These are phyloP conservation scores for Antitrichia curtipendula DNA, from an alignment of 225 moss, liverwort and hornwort genomes.

Conservation along the genomic window DNA sequence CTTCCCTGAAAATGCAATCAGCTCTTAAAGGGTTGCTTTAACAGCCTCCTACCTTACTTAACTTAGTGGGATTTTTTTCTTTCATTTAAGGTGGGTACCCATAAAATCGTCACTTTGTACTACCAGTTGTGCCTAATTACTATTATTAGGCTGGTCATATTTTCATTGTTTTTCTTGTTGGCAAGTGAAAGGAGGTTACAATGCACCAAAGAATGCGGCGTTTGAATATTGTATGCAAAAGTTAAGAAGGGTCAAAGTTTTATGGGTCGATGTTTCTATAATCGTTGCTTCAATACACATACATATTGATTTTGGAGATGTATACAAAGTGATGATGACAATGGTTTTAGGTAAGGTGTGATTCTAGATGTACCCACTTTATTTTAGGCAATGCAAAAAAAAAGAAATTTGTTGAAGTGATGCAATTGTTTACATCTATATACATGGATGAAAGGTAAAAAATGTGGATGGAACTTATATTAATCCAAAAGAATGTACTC, in stretches of 20 bases:
- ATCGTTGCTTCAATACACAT: accelerated
- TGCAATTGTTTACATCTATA: neutral
- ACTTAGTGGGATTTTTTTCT: too few species aligned
- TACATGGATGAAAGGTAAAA: neutral
- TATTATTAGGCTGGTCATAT: neutral
- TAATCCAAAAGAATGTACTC: neutral
- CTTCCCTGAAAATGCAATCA: too few species aligned
- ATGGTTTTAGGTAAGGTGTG: too few species aligned
- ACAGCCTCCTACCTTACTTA: too few species aligned
- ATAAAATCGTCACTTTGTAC: neutral
- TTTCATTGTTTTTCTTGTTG: neutral
- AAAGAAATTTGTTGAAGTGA: neutral
- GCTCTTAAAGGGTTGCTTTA: too few species aligned
- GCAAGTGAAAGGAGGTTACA: neutral
- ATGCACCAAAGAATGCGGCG: accelerated
- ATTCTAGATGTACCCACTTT: too few species aligned
- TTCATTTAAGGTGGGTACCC: too few species aligned
- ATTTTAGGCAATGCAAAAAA: accelerated
- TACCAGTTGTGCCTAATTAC: neutral
- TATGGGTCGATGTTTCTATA: too few species aligned
- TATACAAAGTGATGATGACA: too few species aligned
- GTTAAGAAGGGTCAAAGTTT: neutral
- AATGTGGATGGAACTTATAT: neutral
- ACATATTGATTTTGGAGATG: neutral
- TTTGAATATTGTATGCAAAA: neutral